Percentiles rank a stretch among this genome's conserved stretches.
Evolutionary conservation across 371 early-diverging fungal genomes (phyloP).

Genomic region (Smittium culicis): DNA sequence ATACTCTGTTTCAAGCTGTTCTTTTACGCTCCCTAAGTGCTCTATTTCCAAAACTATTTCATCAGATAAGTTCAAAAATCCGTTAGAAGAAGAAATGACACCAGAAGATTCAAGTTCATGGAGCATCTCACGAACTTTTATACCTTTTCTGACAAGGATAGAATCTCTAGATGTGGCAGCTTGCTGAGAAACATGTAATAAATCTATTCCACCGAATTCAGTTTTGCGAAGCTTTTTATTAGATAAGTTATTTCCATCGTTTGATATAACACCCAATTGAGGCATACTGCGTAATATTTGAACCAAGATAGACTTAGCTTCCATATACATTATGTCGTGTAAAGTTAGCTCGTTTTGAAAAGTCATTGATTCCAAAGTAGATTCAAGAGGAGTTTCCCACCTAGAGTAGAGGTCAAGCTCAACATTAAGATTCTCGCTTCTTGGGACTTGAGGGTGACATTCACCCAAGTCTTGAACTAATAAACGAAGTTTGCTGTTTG

Average conservation of each 20-base stretch:
- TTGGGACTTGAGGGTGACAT: constrained; percentile 61
- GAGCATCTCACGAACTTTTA: constrained; percentile 85
- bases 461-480: constrained; percentile 63
- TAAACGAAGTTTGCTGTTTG: constrained; percentile 63
- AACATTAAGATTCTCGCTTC: constrained; percentile 72
- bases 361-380: constrained; percentile 43
- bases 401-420: constrained; percentile 71
- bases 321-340: constrained; percentile 86
- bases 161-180: constrained; percentile 78
- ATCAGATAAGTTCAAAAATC: constrained; percentile 64
- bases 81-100: constrained; percentile 61
- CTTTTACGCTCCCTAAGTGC: constrained; percentile 78
- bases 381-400: constrained; percentile 84
- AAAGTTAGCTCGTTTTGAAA: constrained; percentile 77
- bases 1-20: constrained; percentile 67
- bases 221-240: constrained; percentile 17
- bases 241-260: constrained; percentile 28
- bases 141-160: constrained; percentile 71
- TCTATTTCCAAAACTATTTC: constrained; percentile 71
- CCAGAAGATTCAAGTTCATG: constrained; percentile 63
- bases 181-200: constrained; percentile 64
- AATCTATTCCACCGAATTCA: constrained; percentile 33
- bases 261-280: constrained; percentile 31
- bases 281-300: constrained; percentile 78
- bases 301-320: constrained; percentile 83